A percentile compares a stretch with the other conserved stretches of the same genome.
Evolutionary conservation across 2,329 filamentous ascomycete species (phyloP).

Genomic region (Aspergillus ibericus): DNA sequence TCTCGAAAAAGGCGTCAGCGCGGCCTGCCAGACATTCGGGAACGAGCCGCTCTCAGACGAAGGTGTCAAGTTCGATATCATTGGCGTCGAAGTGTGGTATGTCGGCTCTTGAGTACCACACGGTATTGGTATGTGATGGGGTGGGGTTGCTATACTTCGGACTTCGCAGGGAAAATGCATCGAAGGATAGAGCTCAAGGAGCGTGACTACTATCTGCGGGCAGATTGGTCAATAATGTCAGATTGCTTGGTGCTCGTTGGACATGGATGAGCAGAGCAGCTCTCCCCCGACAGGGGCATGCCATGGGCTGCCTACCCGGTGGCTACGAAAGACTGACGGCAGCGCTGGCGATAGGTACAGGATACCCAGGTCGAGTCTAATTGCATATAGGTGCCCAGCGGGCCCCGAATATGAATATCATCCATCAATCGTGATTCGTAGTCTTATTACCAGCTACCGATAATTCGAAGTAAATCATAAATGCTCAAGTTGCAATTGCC

Average conservation of each 20-base stretch:
- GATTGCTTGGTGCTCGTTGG: background rate
- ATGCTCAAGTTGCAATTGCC: slow-evolving; percentile 1
- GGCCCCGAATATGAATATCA: background rate
- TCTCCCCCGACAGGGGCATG: no score
- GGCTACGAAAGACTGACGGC: background rate
- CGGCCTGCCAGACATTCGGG: slow-evolving; percentile 84
- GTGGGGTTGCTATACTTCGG: background rate
- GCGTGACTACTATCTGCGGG: background rate
- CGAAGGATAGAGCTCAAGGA: background rate
- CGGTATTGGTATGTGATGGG: background rate
- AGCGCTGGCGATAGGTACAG: background rate
- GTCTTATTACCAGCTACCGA: slow-evolving; percentile 14
- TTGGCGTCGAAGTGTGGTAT: slow-evolving; percentile 93
- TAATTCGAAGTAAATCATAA: background rate
- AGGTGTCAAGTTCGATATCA: slow-evolving; percentile 84
- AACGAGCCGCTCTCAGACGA: slow-evolving; percentile 93
- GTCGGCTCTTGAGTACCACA: slow-evolving; percentile 57
- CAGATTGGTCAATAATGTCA: background rate
- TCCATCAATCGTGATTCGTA: slow-evolving; percentile 9
- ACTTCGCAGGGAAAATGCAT: background rate
- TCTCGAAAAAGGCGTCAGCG: slow-evolving; percentile 80
- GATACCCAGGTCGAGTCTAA: background rate
- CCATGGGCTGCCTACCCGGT: background rate
- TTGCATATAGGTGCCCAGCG: background rate
- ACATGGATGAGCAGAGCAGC: background rate